Evolutionary conservation across 1,284 basidiomycete species (phyloP).

Genomic region (Erythrobasidium hasegawianum): DNA sequence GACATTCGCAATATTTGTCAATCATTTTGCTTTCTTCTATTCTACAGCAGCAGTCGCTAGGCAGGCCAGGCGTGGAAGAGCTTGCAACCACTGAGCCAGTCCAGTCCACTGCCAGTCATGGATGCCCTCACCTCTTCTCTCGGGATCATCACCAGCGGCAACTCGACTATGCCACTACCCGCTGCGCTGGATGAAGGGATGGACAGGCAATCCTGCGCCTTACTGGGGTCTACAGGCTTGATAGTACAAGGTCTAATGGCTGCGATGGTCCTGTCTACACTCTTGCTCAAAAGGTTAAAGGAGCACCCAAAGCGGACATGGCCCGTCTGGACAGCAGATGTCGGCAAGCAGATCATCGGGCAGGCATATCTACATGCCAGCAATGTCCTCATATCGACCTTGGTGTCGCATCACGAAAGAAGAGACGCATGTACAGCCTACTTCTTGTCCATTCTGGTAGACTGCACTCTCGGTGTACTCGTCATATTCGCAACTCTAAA

Average conservation of each 20-base stretch:
- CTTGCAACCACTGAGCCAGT: too few species aligned
- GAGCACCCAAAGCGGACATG: constrained; percentile 81
- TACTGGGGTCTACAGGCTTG: constrained; percentile 52
- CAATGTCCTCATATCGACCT: constrained; percentile 73
- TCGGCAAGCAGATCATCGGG: constrained; percentile 85
- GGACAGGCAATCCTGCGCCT: constrained; percentile 47
- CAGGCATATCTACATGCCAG: constrained; percentile 83
- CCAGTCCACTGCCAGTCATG: not conserved
- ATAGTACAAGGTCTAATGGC: constrained; percentile 63
- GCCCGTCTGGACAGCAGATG: constrained; percentile 89
- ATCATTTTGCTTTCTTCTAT: too few species aligned
- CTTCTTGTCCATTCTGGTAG: constrained; percentile 89
- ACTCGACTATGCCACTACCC: constrained; percentile 4
- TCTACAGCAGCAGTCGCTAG: too few species aligned
- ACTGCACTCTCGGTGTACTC: constrained; percentile 87
- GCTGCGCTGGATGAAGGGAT: constrained; percentile 11
- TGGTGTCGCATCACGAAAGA: constrained; percentile 60
- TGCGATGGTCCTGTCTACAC: constrained; percentile 73
- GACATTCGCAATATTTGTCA: too few species aligned
- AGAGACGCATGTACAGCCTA: constrained; percentile 72
- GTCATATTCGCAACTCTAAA: constrained; percentile 78
- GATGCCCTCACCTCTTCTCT: too few species aligned
- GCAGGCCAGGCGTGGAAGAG: too few species aligned
- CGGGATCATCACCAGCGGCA: not conserved
- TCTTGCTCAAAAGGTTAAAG: constrained; percentile 82